Conservation (phyloP, 306 rosid species). For the Acmispon strigosus region DNA sequence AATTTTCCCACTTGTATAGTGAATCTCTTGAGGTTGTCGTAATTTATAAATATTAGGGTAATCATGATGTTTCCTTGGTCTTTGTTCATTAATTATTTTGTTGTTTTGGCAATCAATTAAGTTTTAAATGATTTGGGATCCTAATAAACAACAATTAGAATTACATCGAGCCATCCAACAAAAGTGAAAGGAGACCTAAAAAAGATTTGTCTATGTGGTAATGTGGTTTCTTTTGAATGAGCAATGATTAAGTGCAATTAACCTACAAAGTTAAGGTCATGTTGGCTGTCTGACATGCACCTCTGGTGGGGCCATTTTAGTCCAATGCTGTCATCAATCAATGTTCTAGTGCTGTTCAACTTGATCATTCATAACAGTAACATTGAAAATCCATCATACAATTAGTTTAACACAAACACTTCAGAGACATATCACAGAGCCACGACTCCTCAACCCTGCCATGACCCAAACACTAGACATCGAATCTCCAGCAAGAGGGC, state of each 20-base stretch:
- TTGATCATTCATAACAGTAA: too few species aligned
- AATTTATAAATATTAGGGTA: slow-evolving; percentile 36
- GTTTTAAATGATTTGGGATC: slow-evolving; percentile 44
- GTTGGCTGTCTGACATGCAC: slow-evolving; percentile 81
- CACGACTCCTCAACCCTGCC: too few species aligned
- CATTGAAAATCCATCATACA: too few species aligned
- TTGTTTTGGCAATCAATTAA: slow-evolving; percentile 49
- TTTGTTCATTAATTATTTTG: slow-evolving; percentile 61
- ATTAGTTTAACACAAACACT: too few species aligned
- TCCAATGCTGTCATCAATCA: background rate
- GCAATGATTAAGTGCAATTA: slow-evolving; percentile 46
- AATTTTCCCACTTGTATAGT: background rate
- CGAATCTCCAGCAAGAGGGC: too few species aligned
- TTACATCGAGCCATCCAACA: slow-evolving; percentile 33
- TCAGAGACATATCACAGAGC: too few species aligned
- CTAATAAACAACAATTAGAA: slow-evolving; percentile 18
- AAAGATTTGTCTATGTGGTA: slow-evolving; percentile 24
- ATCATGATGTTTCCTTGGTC: slow-evolving; percentile 63
- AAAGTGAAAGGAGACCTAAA: slow-evolving; percentile 16
- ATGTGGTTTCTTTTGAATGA: slow-evolving; percentile 38
- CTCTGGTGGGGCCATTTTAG: slow-evolving; percentile 10
- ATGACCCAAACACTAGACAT: too few species aligned
- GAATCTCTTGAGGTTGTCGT: slow-evolving; percentile 26
- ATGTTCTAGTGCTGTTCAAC: background rate
- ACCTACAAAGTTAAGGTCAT: slow-evolving; percentile 39